These are phyloP conservation scores for Backusella luteola DNA, from an alignment of 192 early-diverging fungal species.

Conservation along the genomic window DNA sequence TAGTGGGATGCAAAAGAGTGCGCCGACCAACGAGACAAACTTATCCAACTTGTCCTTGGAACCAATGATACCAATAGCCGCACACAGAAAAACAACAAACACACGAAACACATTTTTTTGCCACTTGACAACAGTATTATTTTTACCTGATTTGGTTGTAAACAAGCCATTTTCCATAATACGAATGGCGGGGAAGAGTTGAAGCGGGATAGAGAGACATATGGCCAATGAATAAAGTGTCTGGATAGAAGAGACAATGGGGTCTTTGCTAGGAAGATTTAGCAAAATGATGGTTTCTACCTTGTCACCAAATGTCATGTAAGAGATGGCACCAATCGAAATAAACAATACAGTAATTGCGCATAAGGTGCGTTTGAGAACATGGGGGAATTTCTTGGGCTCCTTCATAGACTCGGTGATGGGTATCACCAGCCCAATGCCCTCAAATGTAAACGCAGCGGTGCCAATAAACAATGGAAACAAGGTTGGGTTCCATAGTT, in stretches of 20 bases:
- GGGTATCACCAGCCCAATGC: constrained; percentile 69
- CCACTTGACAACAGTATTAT: constrained; percentile 62
- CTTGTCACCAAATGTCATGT: constrained; percentile 64
- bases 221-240: constrained; percentile 76
- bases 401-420: constrained; percentile 58
- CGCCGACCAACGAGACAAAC: constrained; percentile 65
- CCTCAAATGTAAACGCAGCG: constrained; percentile 92
- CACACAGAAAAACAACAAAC: constrained; percentile 55
- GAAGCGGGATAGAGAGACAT: constrained; percentile 70
- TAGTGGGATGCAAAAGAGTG: constrained; percentile 64
- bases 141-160: constrained; percentile 51
- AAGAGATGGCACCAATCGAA: constrained; percentile 52
- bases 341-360: constrained; percentile 44
- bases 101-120: constrained; percentile 69
- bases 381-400: constrained; percentile 51
- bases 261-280: constrained; percentile 59
- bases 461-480: constrained; percentile 93
- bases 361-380: constrained; percentile 44
- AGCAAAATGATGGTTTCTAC: constrained; percentile 74
- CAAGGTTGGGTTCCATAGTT: constrained; percentile 62
- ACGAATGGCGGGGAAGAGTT: constrained; percentile 68
- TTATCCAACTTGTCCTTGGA: constrained; percentile 65
- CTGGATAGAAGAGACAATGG: constrained; percentile 57
- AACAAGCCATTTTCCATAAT: constrained; percentile 70
- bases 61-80: constrained; percentile 57